These are phyloP conservation scores for Alternaria angustiovoidea DNA, from an alignment of 2,329 filamentous ascomycete genomes.

Conservation along the genomic window DNA sequence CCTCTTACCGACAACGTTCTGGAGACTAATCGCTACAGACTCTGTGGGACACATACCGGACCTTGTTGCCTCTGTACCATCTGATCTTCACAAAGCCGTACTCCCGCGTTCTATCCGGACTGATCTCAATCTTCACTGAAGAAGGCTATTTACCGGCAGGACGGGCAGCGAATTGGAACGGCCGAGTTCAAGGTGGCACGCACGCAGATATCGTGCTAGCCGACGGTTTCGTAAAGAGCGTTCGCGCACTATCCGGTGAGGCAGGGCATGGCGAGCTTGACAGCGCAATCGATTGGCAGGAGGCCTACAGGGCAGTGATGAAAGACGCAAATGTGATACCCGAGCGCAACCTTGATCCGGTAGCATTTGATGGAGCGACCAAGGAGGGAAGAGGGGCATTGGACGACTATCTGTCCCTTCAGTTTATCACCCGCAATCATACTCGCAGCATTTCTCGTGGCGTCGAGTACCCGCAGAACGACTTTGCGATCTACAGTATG, in stretches of 20 bases:
- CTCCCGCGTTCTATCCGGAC: conserved; percentile 10
- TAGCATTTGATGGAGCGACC: conserved; percentile 34
- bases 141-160: conserved; percentile 50
- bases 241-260: conserved; percentile 19
- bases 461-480: conserved; percentile 47
- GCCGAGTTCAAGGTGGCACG: conserved; percentile 44
- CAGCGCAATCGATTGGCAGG: conserved; percentile 42
- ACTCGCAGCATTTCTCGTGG: conserved; percentile 44
- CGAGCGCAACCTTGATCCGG: conserved; percentile 36
- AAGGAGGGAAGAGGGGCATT: conserved; percentile 34
- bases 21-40: conserved; percentile 18
- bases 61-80: conserved; percentile 20
- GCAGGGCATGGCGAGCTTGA: conserved; percentile 10
- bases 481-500: conserved; percentile 67
- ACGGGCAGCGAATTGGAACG: conserved; percentile 46
- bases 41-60: conserved; percentile 21
- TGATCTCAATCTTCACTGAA: conserved; percentile 29
- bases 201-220: conserved; percentile 44
- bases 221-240: conserved; percentile 46
- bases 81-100: conserved; percentile 25
- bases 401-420: conserved; percentile 41
- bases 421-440: conserved; percentile 47
- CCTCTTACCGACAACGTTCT: background rate
- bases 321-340: conserved; percentile 47
- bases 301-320: conserved; percentile 44